Conservation (phyloP, 306 rosid species). For the Casuarina equisetifolia region DNA sequence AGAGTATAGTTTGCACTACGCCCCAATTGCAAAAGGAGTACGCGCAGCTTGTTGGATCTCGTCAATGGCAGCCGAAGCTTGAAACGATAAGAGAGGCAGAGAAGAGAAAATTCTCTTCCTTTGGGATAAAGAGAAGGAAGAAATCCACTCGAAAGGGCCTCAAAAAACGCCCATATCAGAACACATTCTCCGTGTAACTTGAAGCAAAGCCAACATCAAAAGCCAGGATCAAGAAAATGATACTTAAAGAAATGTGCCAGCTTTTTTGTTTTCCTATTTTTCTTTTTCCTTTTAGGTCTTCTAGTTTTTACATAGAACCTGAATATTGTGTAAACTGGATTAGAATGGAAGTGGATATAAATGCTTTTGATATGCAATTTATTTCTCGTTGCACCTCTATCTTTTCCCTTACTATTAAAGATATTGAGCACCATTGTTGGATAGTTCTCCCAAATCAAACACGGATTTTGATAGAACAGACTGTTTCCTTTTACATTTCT, state of each 20-base stretch:
- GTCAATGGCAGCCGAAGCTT: conserved; percentile 43
- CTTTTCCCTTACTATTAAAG: neutral
- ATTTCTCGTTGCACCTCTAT: neutral
- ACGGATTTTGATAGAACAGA: neutral
- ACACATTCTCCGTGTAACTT: conserved; percentile 1
- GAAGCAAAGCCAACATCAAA: conserved; percentile 6
- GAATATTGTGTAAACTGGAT: neutral
- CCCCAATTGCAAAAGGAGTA: conserved; percentile 41
- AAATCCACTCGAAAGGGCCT: conserved; percentile 13
- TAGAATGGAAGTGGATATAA: neutral
- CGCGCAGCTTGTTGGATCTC: conserved; percentile 31
- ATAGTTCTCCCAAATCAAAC: neutral
- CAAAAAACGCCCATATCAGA: conserved; percentile 1
- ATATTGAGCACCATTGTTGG: neutral
- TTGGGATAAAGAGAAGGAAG: conserved; percentile 34
- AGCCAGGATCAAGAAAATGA: conserved; percentile 2
- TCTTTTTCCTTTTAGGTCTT: neutral
- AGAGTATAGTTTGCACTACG: conserved; percentile 32
- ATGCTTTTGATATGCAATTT: neutral
- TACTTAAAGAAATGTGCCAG: neutral
- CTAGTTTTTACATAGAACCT: neutral
- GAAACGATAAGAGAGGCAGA: conserved; percentile 37
- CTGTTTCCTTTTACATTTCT: no score
- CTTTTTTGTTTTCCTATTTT: neutral
- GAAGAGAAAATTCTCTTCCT: conserved; percentile 28